Base-by-base conservation (phyloP, 441 rosid genomes). In the Kokia cookei region DNA sequence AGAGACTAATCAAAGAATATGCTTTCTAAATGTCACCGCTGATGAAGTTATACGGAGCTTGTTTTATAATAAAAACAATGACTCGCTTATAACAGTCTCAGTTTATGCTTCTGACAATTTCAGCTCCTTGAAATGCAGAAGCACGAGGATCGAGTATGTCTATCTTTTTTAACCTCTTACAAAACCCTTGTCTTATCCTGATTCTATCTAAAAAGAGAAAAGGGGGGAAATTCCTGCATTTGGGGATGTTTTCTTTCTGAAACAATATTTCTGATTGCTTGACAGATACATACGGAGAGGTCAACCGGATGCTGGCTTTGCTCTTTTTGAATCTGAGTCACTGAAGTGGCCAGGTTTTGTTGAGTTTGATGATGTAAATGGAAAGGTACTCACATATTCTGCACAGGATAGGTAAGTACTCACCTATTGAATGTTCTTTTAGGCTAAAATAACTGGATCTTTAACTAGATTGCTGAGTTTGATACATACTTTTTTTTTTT, bases 311-410 rank as follows among this genome's bases (percentile, higher is more conserved):
- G 90, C 90, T 72, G 94, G 94, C 43, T 90, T 90, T 86, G 83
- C 92, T 11, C 88, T 86, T 79, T 88, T 90, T 75, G 92, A 90
- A 47, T 90, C 92, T 0, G 94, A 90, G 66, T 88, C 92, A 14
- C 69, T 90, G 53, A 90, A 90, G 75, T 90, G 94, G 94, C 94
- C 94, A 72, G 92, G 94, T 50, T 90, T 90, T 83, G 94, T 90
- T 3, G 94, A 90, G 86, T 90, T 90, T 78, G 94, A 90, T 81
- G 94, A 90, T 84, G 94, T 90, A 42, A 90, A 90, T 78, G 94
- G 94, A 50, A 90, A 90, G 61, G 94, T 90, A 58, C 89, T 90
- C 47, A 90, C 94, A 0, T 90, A 88, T 74, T 88, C 92, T 35
- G 92, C 94, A 3, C 92, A 90, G 42, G 92, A 90, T 81, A 88